Evolutionary conservation across 345 rosid genomes (phyloP).

Genomic region (Firmiana major): DNA sequence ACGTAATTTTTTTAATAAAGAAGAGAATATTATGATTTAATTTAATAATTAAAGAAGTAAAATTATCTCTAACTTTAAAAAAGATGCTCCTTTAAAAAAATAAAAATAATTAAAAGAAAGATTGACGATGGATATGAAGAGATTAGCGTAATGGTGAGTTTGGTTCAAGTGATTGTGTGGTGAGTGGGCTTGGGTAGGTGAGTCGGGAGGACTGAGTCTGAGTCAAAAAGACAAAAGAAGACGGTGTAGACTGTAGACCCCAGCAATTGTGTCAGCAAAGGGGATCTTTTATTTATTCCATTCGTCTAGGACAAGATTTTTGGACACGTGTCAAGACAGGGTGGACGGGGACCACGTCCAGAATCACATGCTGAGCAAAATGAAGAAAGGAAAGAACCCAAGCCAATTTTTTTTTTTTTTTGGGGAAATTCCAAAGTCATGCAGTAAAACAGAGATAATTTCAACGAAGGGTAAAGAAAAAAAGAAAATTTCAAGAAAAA

Average conservation of each 20-base stretch:
- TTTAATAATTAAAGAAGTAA: too few relatives aligned
- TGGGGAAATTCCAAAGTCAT: too few relatives aligned
- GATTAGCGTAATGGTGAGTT: background rate
- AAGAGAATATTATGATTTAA: too few relatives aligned
- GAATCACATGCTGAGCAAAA: conserved; percentile 12
- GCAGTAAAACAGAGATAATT: too few relatives aligned
- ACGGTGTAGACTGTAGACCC: background rate
- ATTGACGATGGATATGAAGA: too few relatives aligned
- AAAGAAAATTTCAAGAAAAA: too few relatives aligned
- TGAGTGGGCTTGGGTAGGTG: background rate
- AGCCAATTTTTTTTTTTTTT: background rate
- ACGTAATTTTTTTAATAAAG: too few relatives aligned
- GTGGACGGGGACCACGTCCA: background rate
- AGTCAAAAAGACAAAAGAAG: conserved; percentile 1
- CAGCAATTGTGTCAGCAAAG: background rate
- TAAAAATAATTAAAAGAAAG: background rate
- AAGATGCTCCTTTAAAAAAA: background rate
- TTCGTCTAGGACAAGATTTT: conserved; percentile 1
- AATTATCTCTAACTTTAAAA: background rate
- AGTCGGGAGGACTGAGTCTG: background rate
- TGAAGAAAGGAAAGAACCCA: background rate
- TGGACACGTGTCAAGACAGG: conserved; percentile 28
- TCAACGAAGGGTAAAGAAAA: too few relatives aligned
- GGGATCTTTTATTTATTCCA: conserved; percentile 11
- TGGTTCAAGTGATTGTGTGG: background rate